A percentile compares a stretch with the other conserved stretches of the same genome.
Evolutionary conservation across 257 asterid genomes (phyloP).

Genomic region (Solanum tarijense): DNA sequence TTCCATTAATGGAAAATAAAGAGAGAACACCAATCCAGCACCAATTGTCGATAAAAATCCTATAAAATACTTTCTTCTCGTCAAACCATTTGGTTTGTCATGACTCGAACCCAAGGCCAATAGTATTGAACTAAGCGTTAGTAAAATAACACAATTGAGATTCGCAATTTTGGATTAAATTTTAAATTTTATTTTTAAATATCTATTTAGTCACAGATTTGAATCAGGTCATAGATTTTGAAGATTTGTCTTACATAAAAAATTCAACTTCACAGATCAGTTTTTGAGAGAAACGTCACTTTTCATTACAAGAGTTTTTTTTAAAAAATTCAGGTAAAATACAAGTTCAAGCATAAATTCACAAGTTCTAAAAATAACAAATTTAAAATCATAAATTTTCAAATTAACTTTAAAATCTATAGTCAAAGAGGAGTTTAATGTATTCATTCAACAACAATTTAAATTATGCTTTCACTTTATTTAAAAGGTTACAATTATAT

Average conservation of each 20-base stretch:
- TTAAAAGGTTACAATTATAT: not conserved
- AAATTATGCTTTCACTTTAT: not conserved
- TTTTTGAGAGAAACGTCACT: not conserved
- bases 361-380: no score
- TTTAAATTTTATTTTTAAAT: not conserved
- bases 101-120: slow-evolving; percentile 31
- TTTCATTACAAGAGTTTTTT: not conserved
- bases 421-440: not conserved
- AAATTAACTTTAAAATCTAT: not conserved
- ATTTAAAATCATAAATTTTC: no score
- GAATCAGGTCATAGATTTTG: not conserved
- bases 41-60: slow-evolving; percentile 43
- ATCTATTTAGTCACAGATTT: not conserved
- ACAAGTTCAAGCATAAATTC: no score
- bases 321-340: no score
- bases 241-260: not conserved
- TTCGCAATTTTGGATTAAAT: slow-evolving; percentile 4
- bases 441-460: not conserved
- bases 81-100: slow-evolving; percentile 26
- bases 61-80: slow-evolving; percentile 15
- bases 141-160: slow-evolving; percentile 48
- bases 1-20: slow-evolving; percentile 61
- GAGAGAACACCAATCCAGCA: slow-evolving; percentile 45
- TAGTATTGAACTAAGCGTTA: slow-evolving; percentile 33
- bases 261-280: not conserved